Conservation (phyloP, 257 asterid species). For the Primulina tabacum region DNA sequence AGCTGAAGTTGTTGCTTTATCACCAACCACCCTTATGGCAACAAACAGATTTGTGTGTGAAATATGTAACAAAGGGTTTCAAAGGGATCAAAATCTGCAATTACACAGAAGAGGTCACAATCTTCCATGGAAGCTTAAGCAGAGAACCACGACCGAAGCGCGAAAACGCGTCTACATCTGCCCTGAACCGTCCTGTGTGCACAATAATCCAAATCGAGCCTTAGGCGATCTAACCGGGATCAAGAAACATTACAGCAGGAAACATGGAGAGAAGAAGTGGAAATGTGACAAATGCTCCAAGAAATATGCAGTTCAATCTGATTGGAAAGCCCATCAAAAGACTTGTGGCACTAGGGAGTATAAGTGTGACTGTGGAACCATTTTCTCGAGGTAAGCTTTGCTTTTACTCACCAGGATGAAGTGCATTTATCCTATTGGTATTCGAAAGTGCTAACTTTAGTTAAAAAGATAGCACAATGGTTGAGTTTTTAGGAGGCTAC, state of each 20-base stretch:
- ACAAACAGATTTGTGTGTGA: conserved; percentile 83
- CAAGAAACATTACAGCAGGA: conserved; percentile 80
- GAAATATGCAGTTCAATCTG: conserved; percentile 83
- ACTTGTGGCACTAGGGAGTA: conserved; percentile 87
- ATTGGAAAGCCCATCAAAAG: conserved; percentile 91
- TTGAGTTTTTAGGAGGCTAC: too few relatives aligned
- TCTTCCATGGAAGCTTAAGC: conserved; percentile 85
- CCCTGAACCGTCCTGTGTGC: conserved; percentile 77
- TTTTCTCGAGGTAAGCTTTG: conserved; percentile 65
- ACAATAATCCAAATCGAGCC: conserved; percentile 68
- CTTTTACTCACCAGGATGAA: too few relatives aligned
- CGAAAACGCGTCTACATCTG: conserved; percentile 73
- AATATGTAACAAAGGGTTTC: conserved; percentile 89
- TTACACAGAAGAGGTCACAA: conserved; percentile 82
- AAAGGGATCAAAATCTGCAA: conserved; percentile 84
- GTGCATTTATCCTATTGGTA: too few relatives aligned
- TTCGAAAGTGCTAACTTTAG: too few relatives aligned
- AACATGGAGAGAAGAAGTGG: conserved; percentile 94
- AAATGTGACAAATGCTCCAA: conserved; percentile 82
- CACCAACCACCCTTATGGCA: conserved; percentile 86
- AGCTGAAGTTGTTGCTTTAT: conserved; percentile 79
- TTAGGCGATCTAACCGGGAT: conserved; percentile 90
- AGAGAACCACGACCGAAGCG: conserved; percentile 55
- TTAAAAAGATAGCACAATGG: too few relatives aligned
- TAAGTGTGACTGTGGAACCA: conserved; percentile 91